These are phyloP conservation scores for Oryza meyeriana DNA, from an alignment of 176 grass and related monocot genomes.

Conservation along the genomic window DNA sequence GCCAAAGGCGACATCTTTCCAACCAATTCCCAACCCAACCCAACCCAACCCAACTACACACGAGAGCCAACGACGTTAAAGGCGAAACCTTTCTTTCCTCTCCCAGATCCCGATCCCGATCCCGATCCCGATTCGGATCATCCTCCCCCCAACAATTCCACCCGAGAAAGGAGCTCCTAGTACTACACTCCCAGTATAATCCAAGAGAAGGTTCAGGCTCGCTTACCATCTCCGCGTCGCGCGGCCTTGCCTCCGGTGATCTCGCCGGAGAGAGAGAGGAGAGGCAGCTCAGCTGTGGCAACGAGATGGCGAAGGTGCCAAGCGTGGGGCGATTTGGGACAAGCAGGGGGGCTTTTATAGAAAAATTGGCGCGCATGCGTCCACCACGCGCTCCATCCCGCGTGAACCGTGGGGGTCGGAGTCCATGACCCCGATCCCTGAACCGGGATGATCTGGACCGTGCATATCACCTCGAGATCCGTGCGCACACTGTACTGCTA, in stretches of 20 bases:
- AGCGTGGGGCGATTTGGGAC: background rate
- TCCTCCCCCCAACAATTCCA: background rate
- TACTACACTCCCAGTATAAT: background rate
- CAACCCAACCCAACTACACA: no score
- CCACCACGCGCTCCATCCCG: background rate
- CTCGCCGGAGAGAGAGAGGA: background rate
- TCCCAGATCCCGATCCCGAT: background rate
- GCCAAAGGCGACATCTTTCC: background rate
- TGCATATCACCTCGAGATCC: background rate
- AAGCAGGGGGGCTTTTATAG: background rate
- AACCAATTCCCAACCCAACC: background rate
- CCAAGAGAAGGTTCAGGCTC: background rate
- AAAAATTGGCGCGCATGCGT: background rate
- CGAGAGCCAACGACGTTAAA: background rate
- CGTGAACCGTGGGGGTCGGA: background rate
- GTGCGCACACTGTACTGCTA: background rate
- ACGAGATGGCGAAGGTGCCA: background rate
- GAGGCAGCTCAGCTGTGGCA: background rate
- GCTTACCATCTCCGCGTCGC: constrained; percentile 27
- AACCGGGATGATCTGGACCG: background rate
- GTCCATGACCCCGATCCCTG: background rate
- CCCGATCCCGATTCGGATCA: no score
- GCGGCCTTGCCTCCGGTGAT: background rate
- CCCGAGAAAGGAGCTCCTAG: background rate
- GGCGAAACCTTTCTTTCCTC: background rate